Conservation (phyloP, 2,329 filamentous ascomycete species). For the Phaeosphaeria sp. region DNA sequence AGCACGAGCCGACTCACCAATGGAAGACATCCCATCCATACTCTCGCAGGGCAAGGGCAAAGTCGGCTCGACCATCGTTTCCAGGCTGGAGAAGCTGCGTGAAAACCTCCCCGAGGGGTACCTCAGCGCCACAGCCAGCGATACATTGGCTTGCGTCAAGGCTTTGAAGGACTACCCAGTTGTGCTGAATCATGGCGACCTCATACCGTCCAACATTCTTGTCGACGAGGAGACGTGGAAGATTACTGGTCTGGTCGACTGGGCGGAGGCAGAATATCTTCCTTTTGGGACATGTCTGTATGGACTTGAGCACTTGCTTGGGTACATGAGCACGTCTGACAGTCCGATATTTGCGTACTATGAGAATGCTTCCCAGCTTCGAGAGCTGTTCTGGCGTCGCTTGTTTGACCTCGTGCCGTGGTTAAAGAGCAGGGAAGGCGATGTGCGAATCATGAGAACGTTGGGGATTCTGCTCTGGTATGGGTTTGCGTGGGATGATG, state of each 20-base stretch:
- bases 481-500: conserved; percentile 69
- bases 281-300: conserved; percentile 68
- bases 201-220: conserved; percentile 65
- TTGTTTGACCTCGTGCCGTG: conserved; percentile 47
- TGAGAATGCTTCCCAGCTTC: conserved; percentile 51
- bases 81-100: conserved; percentile 32
- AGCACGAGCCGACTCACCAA: conserved; percentile 27
- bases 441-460: conserved; percentile 55
- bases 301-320: conserved; percentile 67
- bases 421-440: conserved; percentile 42
- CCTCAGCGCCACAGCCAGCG: conserved; percentile 26
- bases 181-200: conserved; percentile 67
- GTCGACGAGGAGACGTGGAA: conserved; percentile 53
- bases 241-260: conserved; percentile 66
- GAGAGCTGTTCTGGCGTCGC: conserved; percentile 59
- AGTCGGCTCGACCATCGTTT: conserved; percentile 35
- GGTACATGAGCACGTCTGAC: conserved; percentile 45
- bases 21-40: conserved; percentile 9
- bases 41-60: conserved; percentile 32
- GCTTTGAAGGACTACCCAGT: conserved; percentile 60
- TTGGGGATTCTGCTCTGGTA: conserved; percentile 69
- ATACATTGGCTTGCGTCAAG: conserved; percentile 39
- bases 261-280: conserved; percentile 68
- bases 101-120: conserved; percentile 29
- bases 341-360: conserved; percentile 50